These are phyloP conservation scores for Pyrenophora graminea DNA, from an alignment of 2,329 filamentous ascomycete genomes.

Conservation along the genomic window DNA sequence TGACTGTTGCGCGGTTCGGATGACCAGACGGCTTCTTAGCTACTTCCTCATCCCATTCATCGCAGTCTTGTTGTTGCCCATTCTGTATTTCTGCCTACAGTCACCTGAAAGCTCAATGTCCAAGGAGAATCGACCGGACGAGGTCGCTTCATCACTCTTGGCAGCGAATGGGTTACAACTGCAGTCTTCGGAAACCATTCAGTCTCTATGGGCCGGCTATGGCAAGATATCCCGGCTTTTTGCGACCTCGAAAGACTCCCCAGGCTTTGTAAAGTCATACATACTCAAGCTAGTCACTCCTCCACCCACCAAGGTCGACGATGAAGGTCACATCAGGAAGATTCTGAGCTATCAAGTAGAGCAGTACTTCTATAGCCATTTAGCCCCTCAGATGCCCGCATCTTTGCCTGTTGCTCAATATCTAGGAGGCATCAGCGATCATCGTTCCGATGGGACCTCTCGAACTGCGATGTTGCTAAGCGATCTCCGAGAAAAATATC, in stretches of 20 bases:
- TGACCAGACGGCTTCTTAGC: slow-evolving; percentile 2
- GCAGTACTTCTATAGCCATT: slow-evolving; percentile 64
- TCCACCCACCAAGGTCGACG: slow-evolving; percentile 47
- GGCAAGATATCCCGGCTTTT: slow-evolving; percentile 61
- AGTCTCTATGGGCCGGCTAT: slow-evolving; percentile 55
- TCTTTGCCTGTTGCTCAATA: slow-evolving; percentile 57
- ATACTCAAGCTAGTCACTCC: slow-evolving; percentile 66
- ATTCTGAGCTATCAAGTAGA: slow-evolving; percentile 70
- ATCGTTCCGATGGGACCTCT: slow-evolving; percentile 39
- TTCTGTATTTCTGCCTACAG: neutral
- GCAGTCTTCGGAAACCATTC: slow-evolving; percentile 37
- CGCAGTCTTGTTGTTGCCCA: neutral
- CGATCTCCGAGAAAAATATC: slow-evolving; percentile 59
- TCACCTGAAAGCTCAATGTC: slow-evolving; percentile 46
- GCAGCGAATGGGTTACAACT: slow-evolving; percentile 30
- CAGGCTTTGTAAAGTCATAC: slow-evolving; percentile 42
- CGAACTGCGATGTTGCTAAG: slow-evolving; percentile 62
- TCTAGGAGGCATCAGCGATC: slow-evolving; percentile 51
- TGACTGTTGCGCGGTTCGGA: neutral
- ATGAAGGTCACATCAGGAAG: slow-evolving; percentile 68
- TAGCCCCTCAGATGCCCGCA: slow-evolving; percentile 56
- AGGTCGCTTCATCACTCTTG: slow-evolving; percentile 36
- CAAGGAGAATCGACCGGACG: slow-evolving; percentile 13
- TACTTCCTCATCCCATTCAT: slow-evolving; percentile 4
- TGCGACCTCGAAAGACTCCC: slow-evolving; percentile 38